Evolutionary conservation across 225 moss, liverwort and hornwort genomes (phyloP), one percentile per base, ranked within the genome.

Genomic region (Thuidium tamariscinum): DNA sequence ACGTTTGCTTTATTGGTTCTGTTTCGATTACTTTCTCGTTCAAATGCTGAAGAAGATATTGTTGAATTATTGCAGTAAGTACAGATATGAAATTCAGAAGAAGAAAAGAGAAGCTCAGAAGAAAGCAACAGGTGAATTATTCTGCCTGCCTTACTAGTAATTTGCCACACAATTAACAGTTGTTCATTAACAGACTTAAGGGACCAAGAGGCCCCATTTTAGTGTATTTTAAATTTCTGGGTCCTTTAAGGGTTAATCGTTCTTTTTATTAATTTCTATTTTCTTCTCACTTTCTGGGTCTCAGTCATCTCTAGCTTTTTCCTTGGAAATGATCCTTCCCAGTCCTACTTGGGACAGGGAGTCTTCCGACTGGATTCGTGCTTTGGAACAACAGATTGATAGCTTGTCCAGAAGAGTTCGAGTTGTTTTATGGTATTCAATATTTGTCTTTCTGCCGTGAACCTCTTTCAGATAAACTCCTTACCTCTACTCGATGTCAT

Each of bases 51-150:
- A 59, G 66, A 29, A 41, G 54, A 25, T 44, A 41, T 21, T 74
- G 42, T 72, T 82, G 13, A 82, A 66, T 71, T 89, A 82, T 32
- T 76, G 52, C 95, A 99, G 99, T 93, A 99, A 99, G 82, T 97
- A 94, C 86, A 97, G 95, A 87, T 99, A 99, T 70, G 99, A 95
- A 90, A 62, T 88, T 86, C 99, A 99, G 88, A 99, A 99, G 91
- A 99, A 95, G 91, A 99, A 97, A 81, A 95, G 97, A 88, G 97
- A 99, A 91, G 96, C 96, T 77, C 99, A 99, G 68, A 99, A 97
- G 89, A 99, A 97, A 86, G 97, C 97, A 84, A 95, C 88, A 79
- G 97, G 97, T 98, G 80, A 88, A 77, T 64, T 34, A 77, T n/a
- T 68, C 42, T 84, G 48, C 59, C 64, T 82, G 42, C 73, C 57